phyloP scores from a whole-genome alignment of 768 basidiomycete genomes.

The Lentinula guzmanii region DNA sequence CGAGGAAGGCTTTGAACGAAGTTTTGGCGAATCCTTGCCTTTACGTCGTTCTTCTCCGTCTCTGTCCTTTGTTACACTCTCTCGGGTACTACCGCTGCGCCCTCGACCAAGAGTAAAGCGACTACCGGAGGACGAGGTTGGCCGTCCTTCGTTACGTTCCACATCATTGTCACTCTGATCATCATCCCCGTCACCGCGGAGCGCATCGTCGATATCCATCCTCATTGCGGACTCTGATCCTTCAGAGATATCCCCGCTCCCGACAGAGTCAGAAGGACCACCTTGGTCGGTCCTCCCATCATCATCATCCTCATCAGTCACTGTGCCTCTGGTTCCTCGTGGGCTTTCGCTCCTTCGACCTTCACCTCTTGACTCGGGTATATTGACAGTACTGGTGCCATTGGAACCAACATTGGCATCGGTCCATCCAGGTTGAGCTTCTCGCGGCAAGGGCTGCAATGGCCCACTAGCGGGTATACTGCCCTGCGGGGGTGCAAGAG shows the following conservation, averaged over 20 bases:
- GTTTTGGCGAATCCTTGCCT: background rate
- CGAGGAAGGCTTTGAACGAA: background rate
- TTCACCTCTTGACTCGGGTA: background rate
- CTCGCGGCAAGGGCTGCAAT: conserved; percentile 2
- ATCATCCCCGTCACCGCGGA: conserved; percentile 8
- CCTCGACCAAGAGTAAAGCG: background rate
- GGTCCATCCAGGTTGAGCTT: conserved; percentile 1
- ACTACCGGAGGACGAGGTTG: background rate
- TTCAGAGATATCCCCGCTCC: background rate
- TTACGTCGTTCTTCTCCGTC: background rate
- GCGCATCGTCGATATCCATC: conserved; percentile 5
- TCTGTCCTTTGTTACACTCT: background rate
- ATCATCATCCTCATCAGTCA: background rate
- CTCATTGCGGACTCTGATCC: conserved; percentile 10
- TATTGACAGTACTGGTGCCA: too few species aligned
- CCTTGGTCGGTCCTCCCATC: background rate
- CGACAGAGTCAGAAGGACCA: background rate
- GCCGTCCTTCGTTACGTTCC: background rate
- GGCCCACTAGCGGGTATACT: background rate
- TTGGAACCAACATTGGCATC: background rate
- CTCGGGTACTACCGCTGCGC: background rate
- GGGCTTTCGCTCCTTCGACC: background rate
- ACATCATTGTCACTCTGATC: conserved; percentile 5
- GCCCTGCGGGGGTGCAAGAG: conserved; percentile 3
- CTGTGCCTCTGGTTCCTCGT: background rate